These are phyloP conservation scores for Symbiodinium natans DNA, from an alignment of 73 alveolate species.

Conservation along the genomic window DNA sequence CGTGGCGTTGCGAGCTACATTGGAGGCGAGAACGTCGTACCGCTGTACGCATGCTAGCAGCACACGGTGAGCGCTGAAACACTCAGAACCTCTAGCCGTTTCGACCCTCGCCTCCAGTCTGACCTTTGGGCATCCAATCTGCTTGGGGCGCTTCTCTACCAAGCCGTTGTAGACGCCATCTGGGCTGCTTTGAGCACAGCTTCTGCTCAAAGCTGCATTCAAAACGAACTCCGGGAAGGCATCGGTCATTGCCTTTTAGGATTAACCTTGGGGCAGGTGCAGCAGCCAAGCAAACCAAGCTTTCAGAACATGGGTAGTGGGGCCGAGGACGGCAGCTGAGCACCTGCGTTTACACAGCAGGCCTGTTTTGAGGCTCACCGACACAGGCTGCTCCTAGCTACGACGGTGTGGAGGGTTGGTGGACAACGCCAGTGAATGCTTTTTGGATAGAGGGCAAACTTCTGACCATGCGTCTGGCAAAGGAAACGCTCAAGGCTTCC, in stretches of 20 bases:
- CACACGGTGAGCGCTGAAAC: background rate
- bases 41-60: background rate
- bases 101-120: background rate
- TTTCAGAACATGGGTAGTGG: no score
- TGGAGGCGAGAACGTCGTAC: no score
- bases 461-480: no score
- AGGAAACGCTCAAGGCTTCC: no score
- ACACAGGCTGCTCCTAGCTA: background rate
- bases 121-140: conserved; percentile 18
- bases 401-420: background rate
- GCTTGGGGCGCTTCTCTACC: background rate
- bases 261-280: background rate
- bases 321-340: background rate
- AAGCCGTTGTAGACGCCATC: background rate
- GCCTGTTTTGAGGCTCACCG: background rate
- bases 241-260: background rate
- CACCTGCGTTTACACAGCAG: background rate
- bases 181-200: background rate
- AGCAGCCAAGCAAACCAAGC: background rate
- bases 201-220: background rate
- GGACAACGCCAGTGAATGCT: no score
- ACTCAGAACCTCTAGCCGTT: background rate
- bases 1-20: no score
- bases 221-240: background rate
- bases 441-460: no score